Evolutionary conservation across 164 flowering plant genomes (phyloP).

Genomic region (Stephania cephalantha): DNA sequence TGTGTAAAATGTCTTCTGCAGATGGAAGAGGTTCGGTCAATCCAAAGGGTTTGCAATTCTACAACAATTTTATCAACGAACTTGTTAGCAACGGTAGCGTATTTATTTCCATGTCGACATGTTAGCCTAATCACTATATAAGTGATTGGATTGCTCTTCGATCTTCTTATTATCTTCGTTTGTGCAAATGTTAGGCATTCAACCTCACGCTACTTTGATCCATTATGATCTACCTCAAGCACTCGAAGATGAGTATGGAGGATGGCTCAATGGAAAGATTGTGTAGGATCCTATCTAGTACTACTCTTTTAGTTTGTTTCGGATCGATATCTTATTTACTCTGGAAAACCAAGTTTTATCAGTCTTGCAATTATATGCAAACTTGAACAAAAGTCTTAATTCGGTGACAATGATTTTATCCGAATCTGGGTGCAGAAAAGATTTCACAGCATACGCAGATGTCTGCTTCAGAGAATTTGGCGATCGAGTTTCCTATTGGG

Average conservation of each 20-base stretch:
- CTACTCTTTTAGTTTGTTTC: not conserved
- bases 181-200: slow-evolving; percentile 37
- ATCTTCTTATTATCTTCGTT: not conserved
- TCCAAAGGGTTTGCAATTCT: slow-evolving; percentile 60
- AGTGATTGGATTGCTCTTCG: not conserved
- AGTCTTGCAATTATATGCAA: not conserved
- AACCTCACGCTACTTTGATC: slow-evolving; percentile 54
- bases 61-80: slow-evolving; percentile 65
- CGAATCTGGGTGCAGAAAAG: slow-evolving; percentile 30
- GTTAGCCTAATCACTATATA: not conserved
- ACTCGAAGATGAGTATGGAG: slow-evolving; percentile 75
- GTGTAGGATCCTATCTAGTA: slow-evolving; percentile 30
- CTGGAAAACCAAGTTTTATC: not conserved
- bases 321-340: not conserved
- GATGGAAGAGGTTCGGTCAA: slow-evolving; percentile 74
- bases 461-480: slow-evolving; percentile 74
- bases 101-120: not conserved
- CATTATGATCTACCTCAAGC: slow-evolving; percentile 60
- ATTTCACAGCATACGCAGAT: slow-evolving; percentile 59
- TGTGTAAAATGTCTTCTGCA: slow-evolving; percentile 12
- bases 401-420: not conserved
- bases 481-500: slow-evolving; percentile 64
- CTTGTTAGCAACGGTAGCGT: slow-evolving; percentile 37
- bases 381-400: not conserved
- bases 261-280: slow-evolving; percentile 53